Evolutionary conservation across 176 grass and related monocot species (phyloP).

Genomic region (Raddia distichophylla): DNA sequence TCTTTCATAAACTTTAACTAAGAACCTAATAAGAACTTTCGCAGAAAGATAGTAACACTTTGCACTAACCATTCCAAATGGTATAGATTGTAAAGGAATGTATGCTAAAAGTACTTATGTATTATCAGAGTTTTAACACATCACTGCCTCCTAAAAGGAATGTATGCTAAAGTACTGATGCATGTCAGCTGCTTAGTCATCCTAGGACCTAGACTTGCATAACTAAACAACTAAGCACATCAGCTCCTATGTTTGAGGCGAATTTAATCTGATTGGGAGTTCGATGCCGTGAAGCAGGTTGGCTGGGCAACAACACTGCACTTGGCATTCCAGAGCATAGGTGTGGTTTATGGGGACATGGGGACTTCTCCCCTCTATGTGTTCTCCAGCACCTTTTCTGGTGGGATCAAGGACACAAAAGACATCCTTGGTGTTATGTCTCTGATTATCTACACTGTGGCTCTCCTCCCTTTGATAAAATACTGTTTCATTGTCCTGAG

Average conservation of each 20-base stretch:
- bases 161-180: not conserved
- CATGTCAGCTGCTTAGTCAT: not conserved
- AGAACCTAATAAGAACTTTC: not conserved
- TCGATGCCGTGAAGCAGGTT: constrained; percentile 45
- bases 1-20: not conserved
- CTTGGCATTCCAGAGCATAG: constrained; percentile 74
- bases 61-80: not conserved
- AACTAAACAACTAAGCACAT: not conserved
- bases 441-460: constrained; percentile 66
- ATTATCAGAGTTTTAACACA: not conserved
- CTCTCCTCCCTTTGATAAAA: constrained; percentile 63
- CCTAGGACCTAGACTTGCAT: constrained; percentile 4
- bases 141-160: not conserved
- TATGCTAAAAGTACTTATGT: not conserved
- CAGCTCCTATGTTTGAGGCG: not conserved
- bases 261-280: constrained; percentile 23
- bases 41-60: not conserved
- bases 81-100: not conserved
- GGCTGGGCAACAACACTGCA: constrained; percentile 57
- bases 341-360: constrained; percentile 76
- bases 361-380: constrained; percentile 74
- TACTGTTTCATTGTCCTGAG: constrained; percentile 70
- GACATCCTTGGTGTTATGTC: constrained; percentile 68
- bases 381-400: constrained; percentile 66
- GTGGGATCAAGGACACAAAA: constrained; percentile 53